Conservation (phyloP, 2,329 filamentous ascomycete species). For the Neonectria coccinea region DNA sequence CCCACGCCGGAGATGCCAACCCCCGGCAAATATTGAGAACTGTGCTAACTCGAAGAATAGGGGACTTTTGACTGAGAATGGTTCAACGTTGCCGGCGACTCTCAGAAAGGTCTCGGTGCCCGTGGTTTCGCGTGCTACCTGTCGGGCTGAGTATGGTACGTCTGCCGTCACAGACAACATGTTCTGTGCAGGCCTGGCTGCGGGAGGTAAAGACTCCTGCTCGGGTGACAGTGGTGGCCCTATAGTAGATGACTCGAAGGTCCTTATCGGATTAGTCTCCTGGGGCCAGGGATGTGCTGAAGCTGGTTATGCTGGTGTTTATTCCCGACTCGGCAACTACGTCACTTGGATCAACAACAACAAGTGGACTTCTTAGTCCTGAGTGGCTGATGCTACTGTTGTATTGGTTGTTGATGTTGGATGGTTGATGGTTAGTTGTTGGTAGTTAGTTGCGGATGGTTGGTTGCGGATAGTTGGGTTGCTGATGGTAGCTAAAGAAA, state of each 20-base stretch:
- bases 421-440: neutral
- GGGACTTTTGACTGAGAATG: slow-evolving; percentile 41
- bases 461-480: neutral
- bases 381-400: neutral
- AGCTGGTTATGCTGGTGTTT: slow-evolving; percentile 45
- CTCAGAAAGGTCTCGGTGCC: slow-evolving; percentile 49
- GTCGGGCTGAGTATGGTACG: slow-evolving; percentile 40
- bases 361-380: slow-evolving; percentile 1
- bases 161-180: slow-evolving; percentile 46
- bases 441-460: neutral
- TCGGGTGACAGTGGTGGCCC: slow-evolving; percentile 50
- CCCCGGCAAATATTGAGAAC: neutral
- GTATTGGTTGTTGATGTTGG: neutral
- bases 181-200: slow-evolving; percentile 48
- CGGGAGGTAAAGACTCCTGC: slow-evolving; percentile 49
- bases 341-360: slow-evolving; percentile 2
- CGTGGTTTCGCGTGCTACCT: slow-evolving; percentile 45
- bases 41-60: slow-evolving; percentile 22
- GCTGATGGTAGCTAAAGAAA: neutral
- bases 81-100: slow-evolving; percentile 25
- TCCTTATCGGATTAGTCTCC: slow-evolving; percentile 47
- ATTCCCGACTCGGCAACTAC: slow-evolving; percentile 42
- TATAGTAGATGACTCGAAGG: slow-evolving; percentile 42
- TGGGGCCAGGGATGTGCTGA: slow-evolving; percentile 49
- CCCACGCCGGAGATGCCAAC: neutral